Base-by-base conservation (phyloP, 202 grass and related monocot species). In the Schoenoplectus triqueter region DNA sequence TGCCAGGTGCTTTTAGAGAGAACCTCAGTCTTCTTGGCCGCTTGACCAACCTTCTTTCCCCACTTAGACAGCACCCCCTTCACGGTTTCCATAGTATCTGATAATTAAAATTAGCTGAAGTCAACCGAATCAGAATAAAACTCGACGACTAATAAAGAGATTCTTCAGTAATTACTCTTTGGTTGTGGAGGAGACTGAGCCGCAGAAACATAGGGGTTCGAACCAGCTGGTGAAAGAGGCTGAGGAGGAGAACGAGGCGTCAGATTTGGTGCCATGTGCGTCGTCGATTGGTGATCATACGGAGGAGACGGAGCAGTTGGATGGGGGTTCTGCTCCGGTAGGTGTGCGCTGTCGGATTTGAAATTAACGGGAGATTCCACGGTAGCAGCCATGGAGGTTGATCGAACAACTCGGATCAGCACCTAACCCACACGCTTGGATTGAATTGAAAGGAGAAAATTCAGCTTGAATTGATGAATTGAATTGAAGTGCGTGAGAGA, bases 1-100 rank as follows among this genome's bases (percentile, higher is more conserved):
- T 94, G 94, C 94, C 94, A 97, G 18, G 94, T 94, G 87, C 92
- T 94, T 84, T 89, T 87, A 14, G 94, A 94, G 66, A 97, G 73
- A 60, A 92, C 94, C 90, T 97, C 94, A 0, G 94, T 90, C 78
- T 88, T 97, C 87, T 87, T 87, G 1, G 84, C 82, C 31, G 90
- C 79, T 72, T 94, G 92, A 18, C 94, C 89, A n/a, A 92, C 87
- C 85, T 90, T 97, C 60, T 84, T 86, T 68, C 90, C 90, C 94
- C 94, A 97, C 62, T 85, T 87, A 46, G 77, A 89, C 39, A 97
- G 87, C 64, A 86, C 94, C 6, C 84, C 87, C 81, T 91, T 94
- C 78, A 97, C 94, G 50, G 94, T 80, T 72, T 94, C 92, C 89
- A 69, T 88, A 8, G 87, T 90, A 52, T 87, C 94, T 97, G 80